phyloP scores from a whole-genome alignment of 345 rosid species.

The Eucalyptus coolabah region DNA sequence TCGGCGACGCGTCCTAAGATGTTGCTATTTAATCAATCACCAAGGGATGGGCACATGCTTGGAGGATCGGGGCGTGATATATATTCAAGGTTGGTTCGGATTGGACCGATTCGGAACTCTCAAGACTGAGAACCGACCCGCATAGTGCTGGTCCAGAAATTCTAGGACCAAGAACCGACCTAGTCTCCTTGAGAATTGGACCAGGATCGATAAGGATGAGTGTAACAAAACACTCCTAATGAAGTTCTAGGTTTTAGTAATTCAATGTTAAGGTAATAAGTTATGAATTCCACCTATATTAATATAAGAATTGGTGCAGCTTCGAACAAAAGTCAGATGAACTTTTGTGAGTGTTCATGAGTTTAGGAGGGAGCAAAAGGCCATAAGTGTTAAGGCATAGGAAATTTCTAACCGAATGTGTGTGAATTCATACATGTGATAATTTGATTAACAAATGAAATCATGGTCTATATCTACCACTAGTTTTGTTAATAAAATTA shows the following conservation, averaged over 20 bases:
- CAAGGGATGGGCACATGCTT: too few species aligned
- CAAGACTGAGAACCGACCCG: accelerated
- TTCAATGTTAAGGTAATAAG: neutral
- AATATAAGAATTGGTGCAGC: neutral
- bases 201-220: neutral
- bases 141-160: too few species aligned
- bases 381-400: neutral
- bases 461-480: neutral
- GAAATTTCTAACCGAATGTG: neutral
- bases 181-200: accelerated
- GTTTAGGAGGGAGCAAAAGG: neutral
- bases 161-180: too few species aligned
- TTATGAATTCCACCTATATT: neutral
- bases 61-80: too few species aligned
- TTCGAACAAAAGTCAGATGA: neutral
- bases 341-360: neutral
- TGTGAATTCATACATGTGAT: neutral
- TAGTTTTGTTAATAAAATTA: too few species aligned
- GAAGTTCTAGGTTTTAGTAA: neutral
- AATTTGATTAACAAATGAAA: neutral
- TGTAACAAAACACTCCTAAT: neutral
- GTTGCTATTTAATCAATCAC: too few species aligned
- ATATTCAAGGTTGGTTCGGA: too few species aligned
- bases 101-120: too few species aligned
- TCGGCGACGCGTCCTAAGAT: too few species aligned